Evolutionary conservation across 1,284 basidiomycete species (phyloP).

Genomic region (Peniophora sp.): DNA sequence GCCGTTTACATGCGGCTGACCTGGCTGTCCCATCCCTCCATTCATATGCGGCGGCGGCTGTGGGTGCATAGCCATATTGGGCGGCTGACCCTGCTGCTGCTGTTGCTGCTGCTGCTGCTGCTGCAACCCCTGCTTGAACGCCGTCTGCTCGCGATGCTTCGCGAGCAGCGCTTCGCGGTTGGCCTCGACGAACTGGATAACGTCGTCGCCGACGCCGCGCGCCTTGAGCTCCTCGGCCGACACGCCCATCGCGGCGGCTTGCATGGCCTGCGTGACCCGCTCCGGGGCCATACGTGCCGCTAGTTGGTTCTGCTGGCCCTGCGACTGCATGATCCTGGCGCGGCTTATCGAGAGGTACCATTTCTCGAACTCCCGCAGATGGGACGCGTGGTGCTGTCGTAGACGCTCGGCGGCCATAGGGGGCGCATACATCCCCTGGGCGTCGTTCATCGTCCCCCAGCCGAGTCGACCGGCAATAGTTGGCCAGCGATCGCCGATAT

Average conservation of each 20-base stretch:
- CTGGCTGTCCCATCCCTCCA: too few relatives aligned
- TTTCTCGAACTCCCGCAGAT: background rate
- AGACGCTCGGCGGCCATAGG: background rate
- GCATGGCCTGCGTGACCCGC: constrained; percentile 33
- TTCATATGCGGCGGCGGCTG: too few relatives aligned
- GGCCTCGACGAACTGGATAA: constrained; percentile 50
- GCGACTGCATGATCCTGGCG: background rate
- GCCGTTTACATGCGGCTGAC: too few relatives aligned
- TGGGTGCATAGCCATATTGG: too few relatives aligned
- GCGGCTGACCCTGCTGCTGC: constrained; percentile 3
- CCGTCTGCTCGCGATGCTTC: constrained; percentile 29
- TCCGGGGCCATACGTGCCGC: constrained; percentile 15
- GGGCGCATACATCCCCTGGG: background rate
- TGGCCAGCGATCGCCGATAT: background rate
- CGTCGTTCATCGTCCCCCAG: background rate
- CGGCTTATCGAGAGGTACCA: background rate
- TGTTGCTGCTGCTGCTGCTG: constrained; percentile 7
- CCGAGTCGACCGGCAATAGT: background rate
- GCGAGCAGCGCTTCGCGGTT: constrained; percentile 41
- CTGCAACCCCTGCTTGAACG: constrained; percentile 25
- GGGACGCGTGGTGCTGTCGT: background rate
- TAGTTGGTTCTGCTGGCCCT: background rate
- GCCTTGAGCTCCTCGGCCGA: constrained; percentile 44
- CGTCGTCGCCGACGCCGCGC: constrained; percentile 37
- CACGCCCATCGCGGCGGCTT: constrained; percentile 30